Evolutionary conservation across 345 rosid genomes (phyloP).

Genomic region (Populus davidiana): DNA sequence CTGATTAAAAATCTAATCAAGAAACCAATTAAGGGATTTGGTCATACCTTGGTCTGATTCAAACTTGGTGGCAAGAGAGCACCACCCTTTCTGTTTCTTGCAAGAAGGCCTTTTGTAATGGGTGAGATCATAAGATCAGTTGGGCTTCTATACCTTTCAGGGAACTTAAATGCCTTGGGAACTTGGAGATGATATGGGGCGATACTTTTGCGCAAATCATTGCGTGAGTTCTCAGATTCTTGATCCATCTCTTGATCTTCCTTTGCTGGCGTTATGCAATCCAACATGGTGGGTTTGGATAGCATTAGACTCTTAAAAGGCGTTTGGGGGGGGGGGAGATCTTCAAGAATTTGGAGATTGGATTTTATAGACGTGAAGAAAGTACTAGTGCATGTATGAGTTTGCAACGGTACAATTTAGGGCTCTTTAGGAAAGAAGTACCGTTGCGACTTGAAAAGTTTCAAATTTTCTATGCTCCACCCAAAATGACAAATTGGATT

Average conservation of each 20-base stretch:
- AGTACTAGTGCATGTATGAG: background rate
- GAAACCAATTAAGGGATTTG: background rate
- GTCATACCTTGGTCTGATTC: constrained; percentile 46
- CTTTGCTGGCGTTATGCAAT: constrained; percentile 24
- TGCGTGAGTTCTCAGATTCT: constrained; percentile 28
- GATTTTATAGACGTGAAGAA: background rate
- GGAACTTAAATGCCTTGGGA: constrained; percentile 69
- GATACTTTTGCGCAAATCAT: constrained; percentile 39
- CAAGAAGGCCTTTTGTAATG: constrained; percentile 71
- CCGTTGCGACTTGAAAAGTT: constrained; percentile 23
- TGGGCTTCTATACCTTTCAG: constrained; percentile 86
- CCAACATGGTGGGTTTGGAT: constrained; percentile 16
- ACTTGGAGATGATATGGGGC: constrained; percentile 69
- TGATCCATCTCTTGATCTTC: constrained; percentile 5
- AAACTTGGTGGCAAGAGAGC: constrained; percentile 61
- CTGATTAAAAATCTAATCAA: background rate
- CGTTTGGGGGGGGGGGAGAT: constrained; percentile 46
- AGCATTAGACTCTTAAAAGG: background rate
- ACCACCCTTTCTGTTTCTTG: constrained; percentile 58
- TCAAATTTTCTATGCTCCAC: background rate
- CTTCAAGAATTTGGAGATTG: background rate
- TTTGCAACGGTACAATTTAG: constrained; percentile 48
- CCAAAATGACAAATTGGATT: background rate
- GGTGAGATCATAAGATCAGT: constrained; percentile 90
- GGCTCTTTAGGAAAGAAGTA: background rate